These are phyloP conservation scores for Calonectria hongkongensis DNA, from an alignment of 2,329 filamentous ascomycete genomes.

Conservation along the genomic window DNA sequence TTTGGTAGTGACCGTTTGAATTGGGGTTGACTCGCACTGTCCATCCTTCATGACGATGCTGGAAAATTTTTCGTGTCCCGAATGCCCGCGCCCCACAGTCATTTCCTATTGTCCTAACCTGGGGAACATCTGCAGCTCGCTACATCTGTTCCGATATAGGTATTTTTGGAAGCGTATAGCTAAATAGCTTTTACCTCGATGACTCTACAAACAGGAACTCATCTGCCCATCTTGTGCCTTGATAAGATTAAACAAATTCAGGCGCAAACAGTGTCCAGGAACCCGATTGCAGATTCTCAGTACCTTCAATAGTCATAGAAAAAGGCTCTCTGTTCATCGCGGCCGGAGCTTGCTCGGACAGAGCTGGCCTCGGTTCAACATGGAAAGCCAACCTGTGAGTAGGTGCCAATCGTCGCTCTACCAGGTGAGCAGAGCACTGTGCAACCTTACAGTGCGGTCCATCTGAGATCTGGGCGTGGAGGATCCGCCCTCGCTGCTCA, in stretches of 20 bases:
- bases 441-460: constrained; percentile 20
- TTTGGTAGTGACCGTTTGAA: constrained; percentile 27
- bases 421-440: constrained; percentile 38
- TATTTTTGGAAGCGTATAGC: not conserved
- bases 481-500: constrained; percentile 33
- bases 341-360: constrained; percentile 25
- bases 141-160: not conserved
- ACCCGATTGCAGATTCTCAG: not conserved
- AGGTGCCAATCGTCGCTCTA: constrained; percentile 37
- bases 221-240: not conserved
- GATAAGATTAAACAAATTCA: too few species aligned
- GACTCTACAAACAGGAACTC: not conserved
- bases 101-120: constrained; percentile 42
- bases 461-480: constrained; percentile 46
- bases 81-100: constrained; percentile 47
- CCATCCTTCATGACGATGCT: constrained; percentile 31
- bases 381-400: constrained; percentile 11
- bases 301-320: too few species aligned
- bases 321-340: not conserved
- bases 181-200: not conserved
- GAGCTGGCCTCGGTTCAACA: not conserved
- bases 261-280: not conserved
- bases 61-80: constrained; percentile 49
- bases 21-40: constrained; percentile 46
- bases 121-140: constrained; percentile 30